Conservation (phyloP, 2,329 filamentous ascomycete genomes). For the Pseudocercospora fijiensis region DNA sequence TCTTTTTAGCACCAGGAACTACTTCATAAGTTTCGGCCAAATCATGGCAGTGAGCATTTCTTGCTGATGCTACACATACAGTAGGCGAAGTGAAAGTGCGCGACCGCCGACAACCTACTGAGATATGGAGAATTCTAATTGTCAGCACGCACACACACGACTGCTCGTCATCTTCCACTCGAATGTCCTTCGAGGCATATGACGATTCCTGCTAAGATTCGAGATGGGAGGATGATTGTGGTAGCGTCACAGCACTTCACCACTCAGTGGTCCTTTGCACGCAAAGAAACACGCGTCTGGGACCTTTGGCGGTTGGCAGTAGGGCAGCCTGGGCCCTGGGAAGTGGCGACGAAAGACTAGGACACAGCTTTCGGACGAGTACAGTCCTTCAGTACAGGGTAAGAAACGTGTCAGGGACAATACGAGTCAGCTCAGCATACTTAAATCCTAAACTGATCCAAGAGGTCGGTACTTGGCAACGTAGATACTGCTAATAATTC, state of each 20-base stretch:
- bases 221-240: not conserved
- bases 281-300: not conserved
- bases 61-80: not conserved
- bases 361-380: not conserved
- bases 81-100: not conserved
- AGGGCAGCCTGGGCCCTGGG: not conserved
- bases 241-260: not conserved
- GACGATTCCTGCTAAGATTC: not conserved
- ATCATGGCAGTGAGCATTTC: not conserved
- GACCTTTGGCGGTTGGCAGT: not conserved
- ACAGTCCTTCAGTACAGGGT: not conserved
- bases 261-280: not conserved
- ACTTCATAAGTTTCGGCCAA: not conserved
- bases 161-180: not conserved
- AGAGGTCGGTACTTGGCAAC: constrained; percentile 1
- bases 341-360: not conserved
- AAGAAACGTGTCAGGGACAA: not conserved
- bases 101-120: not conserved
- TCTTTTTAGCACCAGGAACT: not conserved
- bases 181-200: not conserved
- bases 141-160: not conserved
- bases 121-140: not conserved
- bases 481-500: not conserved
- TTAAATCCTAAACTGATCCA: not conserved
- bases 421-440: not conserved